Evolutionary conservation across 176 grass and related monocot species (phyloP).

Genomic region (Cenchrus fungigraminus): DNA sequence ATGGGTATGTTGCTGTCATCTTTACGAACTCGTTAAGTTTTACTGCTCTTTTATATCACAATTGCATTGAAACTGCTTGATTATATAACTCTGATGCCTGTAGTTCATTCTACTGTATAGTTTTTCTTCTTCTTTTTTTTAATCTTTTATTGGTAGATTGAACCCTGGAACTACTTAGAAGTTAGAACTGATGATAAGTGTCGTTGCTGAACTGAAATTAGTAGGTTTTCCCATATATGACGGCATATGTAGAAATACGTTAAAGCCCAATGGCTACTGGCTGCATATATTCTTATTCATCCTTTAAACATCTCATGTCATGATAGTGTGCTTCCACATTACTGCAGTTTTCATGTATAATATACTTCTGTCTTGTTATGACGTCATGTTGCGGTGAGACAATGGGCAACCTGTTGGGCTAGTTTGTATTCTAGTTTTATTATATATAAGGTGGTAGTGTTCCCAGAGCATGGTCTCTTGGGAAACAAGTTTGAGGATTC

Average conservation of each 20-base stretch:
- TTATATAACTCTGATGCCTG: constrained; percentile 15
- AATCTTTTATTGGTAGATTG: constrained; percentile 12
- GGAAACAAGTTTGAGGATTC: not conserved
- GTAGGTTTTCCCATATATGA: constrained; percentile 3
- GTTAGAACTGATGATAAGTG: not conserved
- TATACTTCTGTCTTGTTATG: not conserved
- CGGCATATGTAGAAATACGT: constrained; percentile 8
- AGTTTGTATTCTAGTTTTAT: not conserved
- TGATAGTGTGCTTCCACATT: not conserved
- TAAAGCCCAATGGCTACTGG: not conserved
- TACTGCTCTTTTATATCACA: not conserved
- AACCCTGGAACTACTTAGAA: not conserved
- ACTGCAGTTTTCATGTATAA: not conserved
- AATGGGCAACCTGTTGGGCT: not conserved
- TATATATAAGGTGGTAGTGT: not conserved
- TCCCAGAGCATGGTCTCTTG: not conserved
- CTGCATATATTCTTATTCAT: constrained; percentile 33
- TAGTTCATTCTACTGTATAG: constrained; percentile 17
- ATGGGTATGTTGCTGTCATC: constrained; percentile 43
- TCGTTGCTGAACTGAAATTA: constrained; percentile 30
- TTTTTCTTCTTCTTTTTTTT: not conserved
- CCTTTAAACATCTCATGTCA: constrained; percentile 8
- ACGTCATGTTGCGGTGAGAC: not conserved
- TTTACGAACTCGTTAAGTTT: not conserved
- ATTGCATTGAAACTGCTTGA: not conserved